phyloP scores from a whole-genome alignment of 2,329 filamentous ascomycete genomes.

The Drechslera avenae region DNA sequence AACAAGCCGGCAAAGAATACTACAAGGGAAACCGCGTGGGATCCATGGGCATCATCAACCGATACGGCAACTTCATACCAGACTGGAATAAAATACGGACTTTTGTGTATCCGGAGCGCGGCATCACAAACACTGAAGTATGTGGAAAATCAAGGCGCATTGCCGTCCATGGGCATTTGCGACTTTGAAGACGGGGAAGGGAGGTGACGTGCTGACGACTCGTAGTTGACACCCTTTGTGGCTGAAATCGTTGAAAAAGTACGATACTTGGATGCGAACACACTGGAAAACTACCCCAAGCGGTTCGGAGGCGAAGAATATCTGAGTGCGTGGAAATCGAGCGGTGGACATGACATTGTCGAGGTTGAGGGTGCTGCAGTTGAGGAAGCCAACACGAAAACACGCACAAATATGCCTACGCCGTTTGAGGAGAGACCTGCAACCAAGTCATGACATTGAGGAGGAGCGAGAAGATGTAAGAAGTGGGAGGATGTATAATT shows the following conservation, averaged over 20 bases:
- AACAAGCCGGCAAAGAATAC: conserved; percentile 89
- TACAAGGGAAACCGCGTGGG: conserved; percentile 96
- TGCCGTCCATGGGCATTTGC: neutral
- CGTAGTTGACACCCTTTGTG: conserved; percentile 80
- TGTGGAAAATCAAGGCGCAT: neutral
- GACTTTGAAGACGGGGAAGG: neutral
- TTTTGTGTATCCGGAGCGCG: conserved; percentile 76
- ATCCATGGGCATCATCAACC: conserved; percentile 82
- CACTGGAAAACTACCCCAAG: conserved; percentile 28
- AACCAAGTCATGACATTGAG: conserved; percentile 16
- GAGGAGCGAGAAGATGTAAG: neutral
- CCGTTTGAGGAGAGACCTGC: conserved; percentile 33
- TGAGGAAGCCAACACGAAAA: conserved; percentile 17
- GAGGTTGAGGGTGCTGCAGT: conserved; percentile 6
- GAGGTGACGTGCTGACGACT: neutral
- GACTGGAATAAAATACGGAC: conserved; percentile 89
- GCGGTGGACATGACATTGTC: conserved; percentile 37
- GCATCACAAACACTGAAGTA: conserved; percentile 58
- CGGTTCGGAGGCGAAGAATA: conserved; percentile 42
- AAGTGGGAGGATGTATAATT: neutral
- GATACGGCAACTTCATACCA: conserved; percentile 81
- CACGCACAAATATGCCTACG: conserved; percentile 31
- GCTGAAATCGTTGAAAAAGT: conserved; percentile 61
- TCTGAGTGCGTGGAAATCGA: conserved; percentile 41
- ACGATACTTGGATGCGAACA: conserved; percentile 15